Evolutionary conservation across 2,329 filamentous ascomycete genomes (phyloP).

Genomic region (Cladosporium sp.): DNA sequence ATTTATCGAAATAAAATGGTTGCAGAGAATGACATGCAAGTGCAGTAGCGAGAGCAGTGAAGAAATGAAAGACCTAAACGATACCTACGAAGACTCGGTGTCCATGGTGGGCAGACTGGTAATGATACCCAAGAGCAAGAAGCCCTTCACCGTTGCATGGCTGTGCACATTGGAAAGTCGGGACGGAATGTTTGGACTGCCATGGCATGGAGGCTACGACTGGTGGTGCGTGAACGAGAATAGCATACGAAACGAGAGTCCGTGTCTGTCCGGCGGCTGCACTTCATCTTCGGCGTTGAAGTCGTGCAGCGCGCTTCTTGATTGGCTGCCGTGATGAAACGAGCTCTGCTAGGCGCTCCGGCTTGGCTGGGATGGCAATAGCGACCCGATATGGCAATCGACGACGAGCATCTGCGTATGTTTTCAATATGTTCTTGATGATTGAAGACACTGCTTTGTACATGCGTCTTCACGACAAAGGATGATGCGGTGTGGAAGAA

Average conservation of each 20-base stretch:
- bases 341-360: not conserved
- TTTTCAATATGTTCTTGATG: not conserved
- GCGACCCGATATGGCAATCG: not conserved
- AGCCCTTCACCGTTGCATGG: not conserved
- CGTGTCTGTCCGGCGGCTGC: conserved; percentile 6
- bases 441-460: not conserved
- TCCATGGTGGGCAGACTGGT: not conserved
- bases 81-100: not conserved
- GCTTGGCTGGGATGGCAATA: not conserved
- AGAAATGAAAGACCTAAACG: conserved; percentile 2
- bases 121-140: not conserved
- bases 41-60: not conserved
- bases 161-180: not conserved
- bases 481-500: not conserved
- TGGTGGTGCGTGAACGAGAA: not conserved
- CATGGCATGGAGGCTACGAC: not conserved
- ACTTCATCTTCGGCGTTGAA: not conserved
- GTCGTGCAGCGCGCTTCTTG: not conserved
- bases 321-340: conserved; percentile 13
- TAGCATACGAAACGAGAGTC: not conserved
- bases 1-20: not conserved
- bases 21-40: not conserved
- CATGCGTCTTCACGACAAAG: not conserved
- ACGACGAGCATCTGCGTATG: not conserved
- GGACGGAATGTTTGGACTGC: not conserved